Base-by-base conservation (phyloP, 495 filamentous ascomycete species). In the Beverwykella pulmonaria region DNA sequence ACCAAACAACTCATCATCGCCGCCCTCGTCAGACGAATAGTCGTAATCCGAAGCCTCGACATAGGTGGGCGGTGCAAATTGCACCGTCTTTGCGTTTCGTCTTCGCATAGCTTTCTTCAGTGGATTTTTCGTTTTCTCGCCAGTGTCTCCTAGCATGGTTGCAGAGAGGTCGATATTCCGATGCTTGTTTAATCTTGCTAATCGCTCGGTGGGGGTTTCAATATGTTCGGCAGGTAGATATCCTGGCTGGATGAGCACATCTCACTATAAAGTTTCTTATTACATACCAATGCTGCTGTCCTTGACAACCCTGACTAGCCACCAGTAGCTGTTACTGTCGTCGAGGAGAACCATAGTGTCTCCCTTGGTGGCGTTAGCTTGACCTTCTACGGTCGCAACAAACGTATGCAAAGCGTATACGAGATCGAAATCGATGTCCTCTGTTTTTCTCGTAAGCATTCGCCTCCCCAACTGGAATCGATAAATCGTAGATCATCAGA, bases 281-380 rank as follows among this genome's bases (percentile, higher is more conserved):
- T 22, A 27, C 29, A 23, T 81, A 97, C 93, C 94, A 76, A 98
- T 98, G 73, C 92, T 97, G 73, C 88, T 92, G 76, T 98, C 95
- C 77, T 97, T 97, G 14, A 97, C 92, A 20, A 99, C 91, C 56
- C 93, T 84, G 15, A 99, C 94, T 41, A 99, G 85, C 94, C 94
- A 99, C 94, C 94, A 99, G 75, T 99, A 99, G 76, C 92, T 97
- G 80, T 99, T 99, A 75, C 92, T 97, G 72, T 99, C 94, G 75
- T 98, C 94, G n/a, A 99, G 84, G 44, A 99, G 86, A n/a, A 97
- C 92, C 94, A 99, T 99, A 17, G 93, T 97, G 73, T 99, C 94
- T 32, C 94, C 94, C 80, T 99, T 99, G 10, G 91, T 92, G 50
- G 94, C 94, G 81, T 98, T 98, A 61, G 94, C 94, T 78, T 99